Percentiles rank a stretch among this genome's conserved stretches.
Evolutionary conservation across 129 eudicot species (phyloP).

Genomic region (Arctium lappa): DNA sequence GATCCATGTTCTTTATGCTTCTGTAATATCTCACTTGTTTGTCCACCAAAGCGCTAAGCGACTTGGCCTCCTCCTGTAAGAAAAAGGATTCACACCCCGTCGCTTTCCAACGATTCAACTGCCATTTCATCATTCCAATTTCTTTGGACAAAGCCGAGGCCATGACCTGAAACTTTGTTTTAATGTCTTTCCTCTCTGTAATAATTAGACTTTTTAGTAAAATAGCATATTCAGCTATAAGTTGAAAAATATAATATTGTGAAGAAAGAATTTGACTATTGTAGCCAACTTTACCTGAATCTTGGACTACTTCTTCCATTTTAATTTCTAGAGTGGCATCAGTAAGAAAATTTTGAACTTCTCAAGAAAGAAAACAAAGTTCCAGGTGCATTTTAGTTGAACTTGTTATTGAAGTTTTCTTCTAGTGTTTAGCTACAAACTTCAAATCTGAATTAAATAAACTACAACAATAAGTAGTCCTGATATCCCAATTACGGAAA

Average conservation of each 20-base stretch:
- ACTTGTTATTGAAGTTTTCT: no score
- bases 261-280: background rate
- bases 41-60: slow-evolving; percentile 51
- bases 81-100: slow-evolving; percentile 71
- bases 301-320: slow-evolving; percentile 96
- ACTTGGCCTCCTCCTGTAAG: slow-evolving; percentile 59
- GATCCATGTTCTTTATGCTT: background rate
- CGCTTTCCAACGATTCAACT: slow-evolving; percentile 77
- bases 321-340: slow-evolving; percentile 42
- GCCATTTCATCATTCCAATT: slow-evolving; percentile 83
- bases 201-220: slow-evolving; percentile 3
- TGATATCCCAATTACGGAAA: no score
- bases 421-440: no score
- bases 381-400: no score
- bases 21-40: slow-evolving; percentile 43
- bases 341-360: no score
- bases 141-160: slow-evolving; percentile 88
- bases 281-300: slow-evolving; percentile 60
- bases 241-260: background rate
- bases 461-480: no score
- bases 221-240: background rate
- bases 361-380: no score
- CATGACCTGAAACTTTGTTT: slow-evolving; percentile 85
- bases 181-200: slow-evolving; percentile 81
- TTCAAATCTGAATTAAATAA: no score